Evolutionary conservation across 179 eudicot genomes (phyloP), one percentile per base, ranked within the genome.

Genomic region (Silene noctiflora): DNA sequence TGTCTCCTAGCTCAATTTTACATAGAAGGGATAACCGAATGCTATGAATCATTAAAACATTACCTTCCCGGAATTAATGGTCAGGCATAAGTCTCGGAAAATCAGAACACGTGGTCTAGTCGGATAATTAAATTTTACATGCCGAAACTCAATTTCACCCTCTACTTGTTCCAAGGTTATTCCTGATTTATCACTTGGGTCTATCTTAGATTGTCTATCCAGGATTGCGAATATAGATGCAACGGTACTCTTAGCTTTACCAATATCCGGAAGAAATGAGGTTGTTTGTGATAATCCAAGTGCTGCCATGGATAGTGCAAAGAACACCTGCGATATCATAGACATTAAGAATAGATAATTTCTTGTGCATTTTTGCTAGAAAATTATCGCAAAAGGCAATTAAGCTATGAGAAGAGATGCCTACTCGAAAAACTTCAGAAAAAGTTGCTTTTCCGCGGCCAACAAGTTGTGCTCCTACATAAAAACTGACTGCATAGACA

Each of bases 161-260:
- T 70, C 53, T 14, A 77, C 75, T 25, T 48, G 61, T 60, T 60
- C 75, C 53, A 61, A 24, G 20, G 48, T 76, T 29, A 24, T 17
- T 25, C 79, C 79, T 6, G 73, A 76, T 68, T 76, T 66, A 59
- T 76, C 79, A 27, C 79, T 69, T 42, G 79, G 42, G 79, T 76
- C 64, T 22, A 76, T 69, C 69, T 76, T 69, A 42, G 79, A 69
- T 8, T 76, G 59, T 7, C 79, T 64, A 68, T 76, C 79, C 13
- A 76, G 68, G 51, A 76, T 76, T 2, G 68, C 59, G 5, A 76
- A 76, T 39, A 76, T 60, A 39, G 79, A 76, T 58, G 68, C 69
- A 6, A 29, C 64, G 1, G 74, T 60, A 10, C 27, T 69, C 67
- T 76, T 76, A 1, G 79, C 79, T 60, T 76, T 76, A 35, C 74